Conservation (phyloP, 1,284 basidiomycete genomes). For the Coniophora puteana region DNA sequence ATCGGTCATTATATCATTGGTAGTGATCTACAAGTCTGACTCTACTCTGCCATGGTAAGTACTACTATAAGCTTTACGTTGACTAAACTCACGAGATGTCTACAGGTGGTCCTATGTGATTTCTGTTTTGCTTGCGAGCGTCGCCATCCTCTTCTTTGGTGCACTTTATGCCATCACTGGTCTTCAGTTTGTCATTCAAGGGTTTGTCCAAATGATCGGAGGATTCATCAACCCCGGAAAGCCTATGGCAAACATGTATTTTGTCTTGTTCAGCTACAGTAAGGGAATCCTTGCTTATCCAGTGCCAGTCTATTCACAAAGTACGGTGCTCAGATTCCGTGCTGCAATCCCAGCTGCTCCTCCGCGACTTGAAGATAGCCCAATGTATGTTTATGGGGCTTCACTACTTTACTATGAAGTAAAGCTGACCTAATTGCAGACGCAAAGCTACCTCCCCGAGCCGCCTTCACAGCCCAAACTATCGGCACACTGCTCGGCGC, state of each 20-base stretch:
- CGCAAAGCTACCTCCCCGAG: slow-evolving; percentile 58
- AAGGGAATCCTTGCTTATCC: slow-evolving; percentile 14
- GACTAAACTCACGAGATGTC: neutral
- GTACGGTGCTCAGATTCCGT: slow-evolving; percentile 30
- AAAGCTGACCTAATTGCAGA: slow-evolving; percentile 19
- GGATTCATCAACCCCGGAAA: slow-evolving; percentile 59
- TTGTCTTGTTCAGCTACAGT: slow-evolving; percentile 47
- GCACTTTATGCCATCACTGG: slow-evolving; percentile 53
- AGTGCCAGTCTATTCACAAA: neutral
- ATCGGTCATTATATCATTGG: slow-evolving; percentile 38
- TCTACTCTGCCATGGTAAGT: slow-evolving; percentile 47
- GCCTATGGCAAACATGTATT: slow-evolving; percentile 58
- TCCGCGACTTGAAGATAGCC: slow-evolving; percentile 49
- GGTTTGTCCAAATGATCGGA: slow-evolving; percentile 53
- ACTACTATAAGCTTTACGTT: neutral
- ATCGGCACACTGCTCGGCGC: slow-evolving; percentile 34
- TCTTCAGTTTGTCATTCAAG: slow-evolving; percentile 38
- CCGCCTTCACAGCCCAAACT: slow-evolving; percentile 55
- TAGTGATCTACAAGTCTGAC: slow-evolving; percentile 44
- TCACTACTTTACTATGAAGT: neutral
- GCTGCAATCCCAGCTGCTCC: slow-evolving; percentile 36
- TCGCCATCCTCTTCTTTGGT: slow-evolving; percentile 46
- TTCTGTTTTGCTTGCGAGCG: slow-evolving; percentile 33
- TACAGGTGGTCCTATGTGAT: slow-evolving; percentile 40
- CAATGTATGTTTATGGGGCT: slow-evolving; percentile 32